Conservation (phyloP, 1,284 basidiomycete genomes). For the Phellopilus nigrolimitatus region DNA sequence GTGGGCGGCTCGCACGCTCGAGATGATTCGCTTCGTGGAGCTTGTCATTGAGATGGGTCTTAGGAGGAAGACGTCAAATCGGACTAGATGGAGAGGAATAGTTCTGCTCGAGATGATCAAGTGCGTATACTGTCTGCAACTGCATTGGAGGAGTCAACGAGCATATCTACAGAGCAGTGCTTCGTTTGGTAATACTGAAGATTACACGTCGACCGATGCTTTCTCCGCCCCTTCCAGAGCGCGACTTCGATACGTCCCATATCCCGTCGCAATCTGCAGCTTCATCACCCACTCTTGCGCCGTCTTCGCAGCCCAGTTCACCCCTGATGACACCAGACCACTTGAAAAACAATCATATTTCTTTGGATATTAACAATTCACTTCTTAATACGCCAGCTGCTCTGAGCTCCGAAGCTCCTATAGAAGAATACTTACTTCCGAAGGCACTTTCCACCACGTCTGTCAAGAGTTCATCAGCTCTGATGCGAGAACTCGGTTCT, state of each 20-base stretch:
- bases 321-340: slow-evolving; percentile 64
- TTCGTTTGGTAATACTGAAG: slow-evolving; percentile 66
- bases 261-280: slow-evolving; percentile 51
- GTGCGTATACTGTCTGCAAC: slow-evolving; percentile 36
- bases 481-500: slow-evolving; percentile 55
- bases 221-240: slow-evolving; percentile 74
- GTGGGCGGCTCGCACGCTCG: slow-evolving; percentile 68
- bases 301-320: slow-evolving; percentile 47
- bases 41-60: slow-evolving; percentile 86
- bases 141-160: slow-evolving; percentile 12
- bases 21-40: slow-evolving; percentile 74
- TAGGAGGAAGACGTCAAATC: slow-evolving; percentile 57
- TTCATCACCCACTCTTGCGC: slow-evolving; percentile 52
- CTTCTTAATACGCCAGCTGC: slow-evolving; percentile 52
- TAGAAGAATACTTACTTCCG: slow-evolving; percentile 74
- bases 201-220: slow-evolving; percentile 74
- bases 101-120: slow-evolving; percentile 75
- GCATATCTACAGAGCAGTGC: slow-evolving; percentile 48
- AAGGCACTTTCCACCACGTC: slow-evolving; percentile 69
- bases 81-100: slow-evolving; percentile 67
- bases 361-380: slow-evolving; percentile 50
- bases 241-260: slow-evolving; percentile 75
- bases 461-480: slow-evolving; percentile 61
- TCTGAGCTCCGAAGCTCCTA: slow-evolving; percentile 45
- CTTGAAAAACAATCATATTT: slow-evolving; percentile 69